A percentile compares a stretch with the other conserved stretches of the same genome.
These are phyloP conservation scores for Ophiosphaerella herpotricha DNA, from an alignment of 2,329 filamentous ascomycete species.

Conservation along the genomic window DNA sequence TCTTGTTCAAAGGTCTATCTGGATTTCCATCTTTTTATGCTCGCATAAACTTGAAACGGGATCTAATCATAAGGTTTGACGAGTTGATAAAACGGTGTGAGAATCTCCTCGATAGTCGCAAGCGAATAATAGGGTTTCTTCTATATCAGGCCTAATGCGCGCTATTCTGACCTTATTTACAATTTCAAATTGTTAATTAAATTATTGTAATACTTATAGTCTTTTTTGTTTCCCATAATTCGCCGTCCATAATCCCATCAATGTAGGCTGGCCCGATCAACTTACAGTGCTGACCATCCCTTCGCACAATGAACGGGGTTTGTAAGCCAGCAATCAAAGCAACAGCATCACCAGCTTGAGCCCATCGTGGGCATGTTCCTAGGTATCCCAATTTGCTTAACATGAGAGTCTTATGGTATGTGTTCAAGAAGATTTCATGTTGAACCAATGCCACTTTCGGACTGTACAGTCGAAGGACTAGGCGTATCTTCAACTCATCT, in stretches of 20 bases:
- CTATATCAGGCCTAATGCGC: no score
- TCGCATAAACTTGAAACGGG: no score
- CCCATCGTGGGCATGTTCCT: background rate
- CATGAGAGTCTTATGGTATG: background rate
- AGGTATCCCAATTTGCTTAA: background rate
- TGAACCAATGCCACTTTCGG: background rate
- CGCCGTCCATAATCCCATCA: background rate
- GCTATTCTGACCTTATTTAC: no score
- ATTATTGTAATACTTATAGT: background rate
- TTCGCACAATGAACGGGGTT: background rate
- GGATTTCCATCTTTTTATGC: no score
- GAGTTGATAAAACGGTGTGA: no score
- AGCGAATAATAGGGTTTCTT: no score
- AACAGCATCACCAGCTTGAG: background rate
- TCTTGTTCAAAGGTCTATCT: no score
- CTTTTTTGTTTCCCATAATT: background rate
- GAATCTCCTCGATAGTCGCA: no score
- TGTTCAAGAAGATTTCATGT: background rate
- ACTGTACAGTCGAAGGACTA: background rate
- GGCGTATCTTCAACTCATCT: background rate
- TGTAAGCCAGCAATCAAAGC: background rate
- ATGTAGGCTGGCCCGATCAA: background rate
- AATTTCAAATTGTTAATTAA: background rate
- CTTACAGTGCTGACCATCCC: background rate
- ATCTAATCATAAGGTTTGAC: no score